Evolutionary conservation across 805 yeast species (phyloP).

Genomic region (Wickerhamomyces rabaulensis): DNA sequence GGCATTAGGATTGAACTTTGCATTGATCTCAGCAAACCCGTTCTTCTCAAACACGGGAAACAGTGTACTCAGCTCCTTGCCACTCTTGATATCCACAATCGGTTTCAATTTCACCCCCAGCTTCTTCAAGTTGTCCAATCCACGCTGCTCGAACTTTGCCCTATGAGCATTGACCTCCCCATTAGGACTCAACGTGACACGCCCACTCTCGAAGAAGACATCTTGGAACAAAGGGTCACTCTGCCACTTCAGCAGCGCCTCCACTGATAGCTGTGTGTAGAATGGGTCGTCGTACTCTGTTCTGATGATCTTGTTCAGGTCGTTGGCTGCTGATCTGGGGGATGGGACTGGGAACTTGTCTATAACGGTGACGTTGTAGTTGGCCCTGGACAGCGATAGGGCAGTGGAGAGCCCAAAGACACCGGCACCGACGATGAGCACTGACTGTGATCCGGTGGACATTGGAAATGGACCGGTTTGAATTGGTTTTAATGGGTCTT

Average conservation of each 20-base stretch:
- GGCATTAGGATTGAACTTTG: conserved; percentile 35
- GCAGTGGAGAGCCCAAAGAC: conserved; percentile 44
- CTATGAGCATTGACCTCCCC: conserved; percentile 28
- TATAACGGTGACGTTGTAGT: conserved; percentile 28
- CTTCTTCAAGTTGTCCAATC: conserved; percentile 29
- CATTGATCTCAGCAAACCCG: conserved; percentile 20
- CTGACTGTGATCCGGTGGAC: conserved; percentile 11
- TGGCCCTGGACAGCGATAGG: conserved; percentile 18
- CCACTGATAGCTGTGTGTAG: conserved; percentile 39
- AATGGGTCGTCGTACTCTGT: conserved; percentile 39
- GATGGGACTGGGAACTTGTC: conserved; percentile 40
- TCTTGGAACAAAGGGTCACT: conserved; percentile 29
- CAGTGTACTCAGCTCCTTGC: conserved; percentile 25
- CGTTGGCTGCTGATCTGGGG: conserved; percentile 42
- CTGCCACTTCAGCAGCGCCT: conserved; percentile 38
- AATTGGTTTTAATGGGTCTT: no score
- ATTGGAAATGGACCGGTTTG: no score
- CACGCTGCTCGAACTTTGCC: conserved; percentile 31
- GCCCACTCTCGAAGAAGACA: conserved; percentile 36
- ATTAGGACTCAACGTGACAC: conserved; percentile 31
- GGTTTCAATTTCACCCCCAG: conserved; percentile 21
- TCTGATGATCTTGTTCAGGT: conserved; percentile 43
- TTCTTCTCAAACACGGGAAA: conserved; percentile 24
- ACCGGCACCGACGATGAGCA: conserved; percentile 33
- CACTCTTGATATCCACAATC: conserved; percentile 26